A percentile compares a stretch with the other conserved stretches of the same genome.
Conservation (phyloP, 192 early-diverging fungal species). For the Gonapodya sp. region DNA sequence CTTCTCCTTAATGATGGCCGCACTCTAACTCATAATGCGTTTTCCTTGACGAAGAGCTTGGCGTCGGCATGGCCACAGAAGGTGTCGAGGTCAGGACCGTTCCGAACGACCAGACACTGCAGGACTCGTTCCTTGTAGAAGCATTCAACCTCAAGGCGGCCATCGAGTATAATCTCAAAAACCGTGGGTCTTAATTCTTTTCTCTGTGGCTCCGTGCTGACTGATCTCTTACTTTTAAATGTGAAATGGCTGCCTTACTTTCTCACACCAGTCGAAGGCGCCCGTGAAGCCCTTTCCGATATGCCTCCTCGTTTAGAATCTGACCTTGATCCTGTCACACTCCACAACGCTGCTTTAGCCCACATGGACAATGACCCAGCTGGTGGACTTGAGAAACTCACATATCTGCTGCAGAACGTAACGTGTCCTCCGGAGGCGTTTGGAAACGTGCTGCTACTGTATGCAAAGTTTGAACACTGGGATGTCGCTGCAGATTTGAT, state of each 20-base stretch:
- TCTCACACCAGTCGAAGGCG: slow-evolving; percentile 36
- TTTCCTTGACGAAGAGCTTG: slow-evolving; percentile 30
- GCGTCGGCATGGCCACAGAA: slow-evolving; percentile 55
- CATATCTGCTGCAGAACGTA: slow-evolving; percentile 42
- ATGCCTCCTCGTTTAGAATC: slow-evolving; percentile 55
- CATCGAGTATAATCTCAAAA: slow-evolving; percentile 53
- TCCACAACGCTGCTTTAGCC: slow-evolving; percentile 51
- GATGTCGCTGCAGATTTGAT: slow-evolving; percentile 50
- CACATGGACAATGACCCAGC: slow-evolving; percentile 54
- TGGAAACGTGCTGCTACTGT: slow-evolving; percentile 48
- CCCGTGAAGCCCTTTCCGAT: slow-evolving; percentile 50
- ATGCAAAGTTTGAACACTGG: slow-evolving; percentile 47
- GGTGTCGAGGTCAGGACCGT: slow-evolving; percentile 53
- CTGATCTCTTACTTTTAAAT: background rate
- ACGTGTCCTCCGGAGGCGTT: slow-evolving; percentile 52
- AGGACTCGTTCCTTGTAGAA: slow-evolving; percentile 51
- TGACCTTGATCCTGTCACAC: slow-evolving; percentile 52
- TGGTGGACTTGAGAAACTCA: slow-evolving; percentile 50
- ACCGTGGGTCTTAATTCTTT: slow-evolving; percentile 27
- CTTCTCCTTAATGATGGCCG: too few species aligned
- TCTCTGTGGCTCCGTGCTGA: background rate
- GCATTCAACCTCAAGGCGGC: slow-evolving; percentile 59
- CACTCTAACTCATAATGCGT: slow-evolving; percentile 13
- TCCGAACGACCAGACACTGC: slow-evolving; percentile 46
- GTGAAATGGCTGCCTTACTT: background rate